These are phyloP conservation scores for Camellia granthamiana DNA, from an alignment of 148 eudicot species.

Conservation along the genomic window DNA sequence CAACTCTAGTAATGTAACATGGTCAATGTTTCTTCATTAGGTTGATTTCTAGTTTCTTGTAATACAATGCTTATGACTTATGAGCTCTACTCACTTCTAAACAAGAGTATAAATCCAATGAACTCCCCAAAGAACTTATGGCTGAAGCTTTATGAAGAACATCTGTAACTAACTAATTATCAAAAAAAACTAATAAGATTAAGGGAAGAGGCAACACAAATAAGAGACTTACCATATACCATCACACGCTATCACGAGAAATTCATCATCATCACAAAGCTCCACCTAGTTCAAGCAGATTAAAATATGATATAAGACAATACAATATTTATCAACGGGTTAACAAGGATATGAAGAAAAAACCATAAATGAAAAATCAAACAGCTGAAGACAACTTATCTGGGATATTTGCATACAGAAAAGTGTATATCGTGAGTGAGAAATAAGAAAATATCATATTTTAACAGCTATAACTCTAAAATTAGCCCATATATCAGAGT, in stretches of 20 bases:
- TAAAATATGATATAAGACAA: too few species aligned
- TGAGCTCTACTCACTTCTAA: too few species aligned
- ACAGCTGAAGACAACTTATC: neutral
- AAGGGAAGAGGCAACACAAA: neutral
- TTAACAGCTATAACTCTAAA: neutral
- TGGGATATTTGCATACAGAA: neutral
- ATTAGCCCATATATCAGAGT: too few species aligned
- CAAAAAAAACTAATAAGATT: neutral
- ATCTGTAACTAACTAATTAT: neutral
- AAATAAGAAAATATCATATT: neutral
- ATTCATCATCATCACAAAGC: constrained; percentile 66
- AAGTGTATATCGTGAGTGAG: neutral
- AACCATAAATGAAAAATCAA: neutral
- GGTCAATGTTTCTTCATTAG: too few species aligned
- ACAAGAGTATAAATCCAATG: too few species aligned
- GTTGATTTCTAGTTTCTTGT: too few species aligned
- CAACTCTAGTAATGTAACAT: too few species aligned
- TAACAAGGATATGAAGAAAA: too few species aligned
- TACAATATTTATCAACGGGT: too few species aligned
- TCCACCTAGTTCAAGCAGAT: constrained; percentile 40
- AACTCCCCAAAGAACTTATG: too few species aligned
- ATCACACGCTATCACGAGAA: constrained; percentile 78
- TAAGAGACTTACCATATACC: constrained; percentile 61
- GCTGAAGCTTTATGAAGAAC: too few species aligned
- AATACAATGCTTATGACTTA: too few species aligned